Conservation (phyloP, 2,329 filamentous ascomycete genomes). For the Apiospora sp. region DNA sequence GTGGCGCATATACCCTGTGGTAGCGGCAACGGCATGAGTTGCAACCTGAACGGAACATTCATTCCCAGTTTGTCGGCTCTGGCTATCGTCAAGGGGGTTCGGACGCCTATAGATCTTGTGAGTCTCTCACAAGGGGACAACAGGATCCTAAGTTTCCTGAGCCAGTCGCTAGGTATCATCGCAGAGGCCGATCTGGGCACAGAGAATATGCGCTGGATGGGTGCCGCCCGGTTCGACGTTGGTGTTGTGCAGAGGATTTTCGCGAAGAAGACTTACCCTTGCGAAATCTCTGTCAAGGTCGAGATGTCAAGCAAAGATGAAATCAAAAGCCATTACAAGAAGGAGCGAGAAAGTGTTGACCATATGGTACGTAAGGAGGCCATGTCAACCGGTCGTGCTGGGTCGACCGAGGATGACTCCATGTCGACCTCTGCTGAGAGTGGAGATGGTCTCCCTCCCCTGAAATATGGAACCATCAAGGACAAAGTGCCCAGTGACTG, state of each 20-base stretch:
- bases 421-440: slow-evolving; percentile 35
- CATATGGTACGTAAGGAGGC: slow-evolving; percentile 41
- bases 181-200: slow-evolving; percentile 91
- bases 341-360: slow-evolving; percentile 42
- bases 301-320: slow-evolving; percentile 78
- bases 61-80: slow-evolving; percentile 79
- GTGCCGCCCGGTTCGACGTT: slow-evolving; percentile 81
- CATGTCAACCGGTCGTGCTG: slow-evolving; percentile 17
- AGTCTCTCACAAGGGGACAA: slow-evolving; percentile 84
- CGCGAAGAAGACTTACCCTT: slow-evolving; percentile 82
- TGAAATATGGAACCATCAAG: slow-evolving; percentile 81
- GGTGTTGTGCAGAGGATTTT: slow-evolving; percentile 83
- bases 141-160: slow-evolving; percentile 85
- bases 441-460: slow-evolving; percentile 69
- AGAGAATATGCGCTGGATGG: slow-evolving; percentile 94
- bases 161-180: slow-evolving; percentile 87
- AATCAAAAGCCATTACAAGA: slow-evolving; percentile 77
- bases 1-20: slow-evolving; percentile 91
- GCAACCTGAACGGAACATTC: slow-evolving; percentile 86
- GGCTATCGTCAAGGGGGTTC: slow-evolving; percentile 84
- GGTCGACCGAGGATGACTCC: slow-evolving; percentile 34
- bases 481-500: slow-evolving; percentile 81
- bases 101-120: slow-evolving; percentile 84
- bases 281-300: slow-evolving; percentile 85
- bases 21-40: slow-evolving; percentile 91